Evolutionary conservation across 306 rosid genomes (phyloP).

Genomic region (Luffa aegyptiaca): DNA sequence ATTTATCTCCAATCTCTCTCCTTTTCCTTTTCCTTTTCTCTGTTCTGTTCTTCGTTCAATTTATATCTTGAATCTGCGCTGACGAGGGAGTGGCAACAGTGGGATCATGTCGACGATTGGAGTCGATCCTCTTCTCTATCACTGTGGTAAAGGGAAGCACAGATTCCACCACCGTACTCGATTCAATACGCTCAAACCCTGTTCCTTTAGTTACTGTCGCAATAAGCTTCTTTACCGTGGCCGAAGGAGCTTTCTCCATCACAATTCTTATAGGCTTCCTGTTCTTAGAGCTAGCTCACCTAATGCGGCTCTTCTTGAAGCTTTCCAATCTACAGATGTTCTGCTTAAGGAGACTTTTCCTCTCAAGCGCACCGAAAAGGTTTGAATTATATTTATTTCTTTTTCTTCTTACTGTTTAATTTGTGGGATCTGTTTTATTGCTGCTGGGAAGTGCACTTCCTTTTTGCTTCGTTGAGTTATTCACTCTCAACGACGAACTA

Average conservation of each 20-base stretch:
- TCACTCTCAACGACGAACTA: no score
- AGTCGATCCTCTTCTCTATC: constrained; percentile 28
- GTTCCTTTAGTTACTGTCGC: constrained; percentile 23
- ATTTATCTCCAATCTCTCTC: neutral
- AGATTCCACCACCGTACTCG: constrained; percentile 4
- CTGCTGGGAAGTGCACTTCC: neutral
- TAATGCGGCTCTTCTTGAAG: constrained; percentile 26
- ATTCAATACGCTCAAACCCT: constrained; percentile 23
- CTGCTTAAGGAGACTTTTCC: constrained; percentile 40
- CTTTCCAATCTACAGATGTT: constrained; percentile 32
- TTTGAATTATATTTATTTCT: constrained; percentile 19
- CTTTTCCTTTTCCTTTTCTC: neutral
- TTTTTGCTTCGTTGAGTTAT: neutral
- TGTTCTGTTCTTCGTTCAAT: neutral
- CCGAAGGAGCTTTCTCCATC: constrained; percentile 32
- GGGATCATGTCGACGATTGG: constrained; percentile 42
- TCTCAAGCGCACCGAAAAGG: constrained; percentile 42
- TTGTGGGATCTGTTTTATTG: neutral
- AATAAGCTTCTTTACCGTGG: constrained; percentile 20
- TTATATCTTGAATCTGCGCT: neutral
- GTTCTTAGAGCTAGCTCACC: constrained; percentile 24
- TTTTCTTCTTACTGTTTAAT: neutral
- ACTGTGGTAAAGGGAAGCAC: constrained; percentile 10
- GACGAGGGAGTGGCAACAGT: neutral
- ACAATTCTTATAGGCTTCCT: constrained; percentile 22